Evolutionary conservation across 331 rosid genomes (phyloP), one percentile per base, ranked within the genome.

Genomic region (Malus hybrid): DNA sequence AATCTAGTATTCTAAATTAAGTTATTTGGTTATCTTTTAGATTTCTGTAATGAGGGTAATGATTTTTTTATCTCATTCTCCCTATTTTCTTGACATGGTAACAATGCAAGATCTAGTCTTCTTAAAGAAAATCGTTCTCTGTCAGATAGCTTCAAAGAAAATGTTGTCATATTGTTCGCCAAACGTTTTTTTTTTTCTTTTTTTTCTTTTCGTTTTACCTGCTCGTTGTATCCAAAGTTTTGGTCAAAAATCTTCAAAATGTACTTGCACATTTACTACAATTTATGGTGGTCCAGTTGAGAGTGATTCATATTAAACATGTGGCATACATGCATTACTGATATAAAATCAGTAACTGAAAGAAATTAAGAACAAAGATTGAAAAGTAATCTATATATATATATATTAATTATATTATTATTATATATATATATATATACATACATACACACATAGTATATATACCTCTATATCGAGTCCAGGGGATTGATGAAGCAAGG

Each of bases 401-500:
- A 71, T 88, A 92, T 7, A 34, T 7, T 7, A 0, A 36, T 28
- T 34, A 34, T 34, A 34, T 34, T 34, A 34, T 6, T 33, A 33
- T n/a, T n/a, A n/a, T n/a, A n/a, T 33, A 33, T 33, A 7, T 39
- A 9, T 39, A 39, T 0, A 39, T 0, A 39, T 12, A 33, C 36
- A 36, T 36, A 9, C 46, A 39, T 39, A 3, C 46, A 3, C 48
- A 42, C 48, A 39, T 3, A 42, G 0, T 10, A 42, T 42, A 82
- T 71, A 71, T 88, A 95, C 99, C 99, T 95, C 90, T 65, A 85
- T 81, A 82, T 88, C 88, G 86, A 85, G 88, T 80, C 78, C 50
- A 31, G 78, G 80, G 73, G 94, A 86, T 76, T 88, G 89, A 80
- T 89, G 91, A 76, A 92, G 90, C 77, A 85, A 55, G 11, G 99